Base-by-base conservation (phyloP, 208 protist species). In the Acanthamoeba lenticulata region DNA sequence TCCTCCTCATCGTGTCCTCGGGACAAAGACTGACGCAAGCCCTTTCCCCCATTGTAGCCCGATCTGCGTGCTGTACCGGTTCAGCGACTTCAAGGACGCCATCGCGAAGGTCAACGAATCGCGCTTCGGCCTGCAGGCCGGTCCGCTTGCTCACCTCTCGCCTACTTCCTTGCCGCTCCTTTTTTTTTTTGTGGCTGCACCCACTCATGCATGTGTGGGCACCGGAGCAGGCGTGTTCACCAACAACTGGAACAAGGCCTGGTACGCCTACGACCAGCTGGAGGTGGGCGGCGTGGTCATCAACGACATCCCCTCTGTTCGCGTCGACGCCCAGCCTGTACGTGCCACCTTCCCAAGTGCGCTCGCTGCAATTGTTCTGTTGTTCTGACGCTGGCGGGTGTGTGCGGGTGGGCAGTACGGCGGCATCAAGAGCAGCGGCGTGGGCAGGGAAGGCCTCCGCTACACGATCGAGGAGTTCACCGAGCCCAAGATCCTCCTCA, bases 91-190 rank as follows among this genome's bases (percentile, higher is more conserved):
- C 52, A 94, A 94, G 90, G n/a, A 29, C 24, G 57, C 47, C n/a
- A 72, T 42, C 6, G 9, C 6, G 15, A 32, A 95, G 6, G 90
- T 94, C 29, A 93, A 86, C 72, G 27, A 95, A 13, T 92, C 79
- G 34, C 57, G 65, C n/a, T 97, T 95, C 93, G 96, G 96, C 24
- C 74, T 97, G 40, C 96, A 97, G 93, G 94, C 96, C 24, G 96
- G 96, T 92, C 27, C 95, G 6, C 96, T 96, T 17, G 96, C 95
- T 6, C 40, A 92, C 11, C 49, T 95, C 38, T 27, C 27, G 1
- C 27, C 57, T 5, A 11, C 17, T 57, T 57, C 52, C 4, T 19
- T 19, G 5, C 2, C 11, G 17, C 15, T 13, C 69, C 17, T 9
- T 79, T 79, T 13, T 79, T 19, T 79, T 79, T 29, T 29, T 29